Conservation (phyloP, 257 asterid species). For the Thymus quinquecostatus region DNA sequence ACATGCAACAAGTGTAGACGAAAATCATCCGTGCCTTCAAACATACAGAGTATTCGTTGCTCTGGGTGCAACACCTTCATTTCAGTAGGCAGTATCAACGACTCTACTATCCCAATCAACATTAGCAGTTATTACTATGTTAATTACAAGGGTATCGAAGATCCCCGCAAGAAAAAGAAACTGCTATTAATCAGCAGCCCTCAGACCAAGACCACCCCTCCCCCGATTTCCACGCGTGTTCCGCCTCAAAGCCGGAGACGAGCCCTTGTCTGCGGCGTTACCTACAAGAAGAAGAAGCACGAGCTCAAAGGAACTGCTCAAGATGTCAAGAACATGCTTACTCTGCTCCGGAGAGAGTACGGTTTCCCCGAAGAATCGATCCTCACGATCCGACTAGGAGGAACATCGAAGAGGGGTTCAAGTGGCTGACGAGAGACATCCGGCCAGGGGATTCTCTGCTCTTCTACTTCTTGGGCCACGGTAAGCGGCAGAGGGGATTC, state of each 20-base stretch:
- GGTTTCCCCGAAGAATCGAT: conserved; percentile 44
- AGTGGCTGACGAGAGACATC: conserved; percentile 42
- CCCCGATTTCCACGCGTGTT: conserved; percentile 3
- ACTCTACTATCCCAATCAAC: no score
- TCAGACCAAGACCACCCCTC: not conserved
- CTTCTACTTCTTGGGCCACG: conserved; percentile 49
- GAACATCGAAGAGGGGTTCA: conserved; percentile 33
- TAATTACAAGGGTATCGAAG: no score
- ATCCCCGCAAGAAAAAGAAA: conserved; percentile 9
- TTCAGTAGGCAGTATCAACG: no score
- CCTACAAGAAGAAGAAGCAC: conserved; percentile 54
- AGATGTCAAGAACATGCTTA: conserved; percentile 47
- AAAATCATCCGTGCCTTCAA: no score
- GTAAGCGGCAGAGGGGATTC: conserved; percentile 32
- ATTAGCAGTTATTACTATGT: no score
- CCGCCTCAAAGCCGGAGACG: conserved; percentile 50
- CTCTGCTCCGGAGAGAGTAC: conserved; percentile 37
- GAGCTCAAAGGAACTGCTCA: conserved; percentile 55
- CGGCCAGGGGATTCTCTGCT: conserved; percentile 43
- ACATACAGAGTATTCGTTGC: no score
- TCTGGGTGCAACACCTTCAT: no score
- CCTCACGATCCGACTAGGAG: conserved; percentile 56
- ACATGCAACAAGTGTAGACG: no score
- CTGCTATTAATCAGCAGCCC: conserved; percentile 11
- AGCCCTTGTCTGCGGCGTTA: conserved; percentile 63